Evolutionary conservation across 148 eudicot species (phyloP).

Genomic region (Limonium bicolor): DNA sequence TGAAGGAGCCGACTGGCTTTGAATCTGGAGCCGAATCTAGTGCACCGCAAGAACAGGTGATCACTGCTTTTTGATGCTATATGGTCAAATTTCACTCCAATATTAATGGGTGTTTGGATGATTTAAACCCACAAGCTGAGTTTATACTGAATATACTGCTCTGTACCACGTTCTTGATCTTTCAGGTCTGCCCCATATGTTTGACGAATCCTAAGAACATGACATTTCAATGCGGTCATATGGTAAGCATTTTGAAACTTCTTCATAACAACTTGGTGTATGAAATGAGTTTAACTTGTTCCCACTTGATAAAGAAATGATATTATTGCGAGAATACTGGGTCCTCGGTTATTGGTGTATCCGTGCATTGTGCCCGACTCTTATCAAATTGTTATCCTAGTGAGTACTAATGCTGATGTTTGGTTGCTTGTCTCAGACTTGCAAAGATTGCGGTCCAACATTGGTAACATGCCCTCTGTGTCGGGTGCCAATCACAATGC

Average conservation of each 20-base stretch:
- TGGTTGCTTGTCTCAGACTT: constrained; percentile 22
- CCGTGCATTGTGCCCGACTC: too few relatives aligned
- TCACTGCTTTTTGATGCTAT: background rate
- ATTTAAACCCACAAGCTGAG: background rate
- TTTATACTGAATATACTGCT: background rate
- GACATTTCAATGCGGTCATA: constrained; percentile 86
- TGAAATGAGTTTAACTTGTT: background rate
- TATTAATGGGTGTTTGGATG: background rate
- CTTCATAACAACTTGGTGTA: background rate
- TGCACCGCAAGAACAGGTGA: constrained; percentile 35
- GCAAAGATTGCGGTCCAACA: constrained; percentile 57
- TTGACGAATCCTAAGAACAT: constrained; percentile 57
- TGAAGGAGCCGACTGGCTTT: too few relatives aligned
- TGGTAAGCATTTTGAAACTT: constrained; percentile 26
- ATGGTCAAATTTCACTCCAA: background rate
- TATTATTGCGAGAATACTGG: background rate
- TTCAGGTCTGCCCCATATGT: constrained; percentile 71
- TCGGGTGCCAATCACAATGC: constrained; percentile 40
- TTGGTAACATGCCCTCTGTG: constrained; percentile 52
- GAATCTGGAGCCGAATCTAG: constrained; percentile 12
- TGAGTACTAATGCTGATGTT: background rate
- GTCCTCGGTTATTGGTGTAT: too few relatives aligned
- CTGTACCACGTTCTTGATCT: background rate
- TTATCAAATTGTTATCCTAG: too few relatives aligned
- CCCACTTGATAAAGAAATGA: background rate